phyloP scores from a whole-genome alignment of 2,329 filamentous ascomycete species.

The Fusarium marasasianum region DNA sequence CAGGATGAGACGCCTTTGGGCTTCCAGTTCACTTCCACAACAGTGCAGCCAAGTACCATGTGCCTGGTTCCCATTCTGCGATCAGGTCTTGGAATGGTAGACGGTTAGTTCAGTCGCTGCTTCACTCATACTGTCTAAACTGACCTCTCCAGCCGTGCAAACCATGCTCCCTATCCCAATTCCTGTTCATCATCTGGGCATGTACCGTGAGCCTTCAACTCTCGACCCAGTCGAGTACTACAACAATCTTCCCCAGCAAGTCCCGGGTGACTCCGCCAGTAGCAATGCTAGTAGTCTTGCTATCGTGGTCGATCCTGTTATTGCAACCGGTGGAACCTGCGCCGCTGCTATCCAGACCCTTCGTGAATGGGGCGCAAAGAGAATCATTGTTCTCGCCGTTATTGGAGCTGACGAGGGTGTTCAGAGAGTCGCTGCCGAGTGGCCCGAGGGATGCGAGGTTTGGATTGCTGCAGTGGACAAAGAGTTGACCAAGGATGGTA shows the following conservation, averaged over 20 bases:
- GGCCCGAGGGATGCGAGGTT: constrained; percentile 80
- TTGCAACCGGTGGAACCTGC: constrained; percentile 91
- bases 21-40: constrained; percentile 74
- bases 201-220: constrained; percentile 89
- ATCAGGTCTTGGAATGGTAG: constrained; percentile 90
- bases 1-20: constrained; percentile 83
- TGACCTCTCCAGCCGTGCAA: constrained; percentile 69
- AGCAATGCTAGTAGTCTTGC: constrained; percentile 66
- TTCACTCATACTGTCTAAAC: not conserved
- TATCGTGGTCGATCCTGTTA: constrained; percentile 89
- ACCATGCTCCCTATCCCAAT: constrained; percentile 82
- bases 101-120: constrained; percentile 62
- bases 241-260: constrained; percentile 90
- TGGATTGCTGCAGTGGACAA: constrained; percentile 85
- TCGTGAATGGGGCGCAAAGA: constrained; percentile 88
- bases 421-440: constrained; percentile 75
- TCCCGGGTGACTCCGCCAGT: constrained; percentile 51
- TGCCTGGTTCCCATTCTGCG: constrained; percentile 92
- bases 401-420: constrained; percentile 79
- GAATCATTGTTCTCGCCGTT: constrained; percentile 79
- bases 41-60: constrained; percentile 71
- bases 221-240: constrained; percentile 96
- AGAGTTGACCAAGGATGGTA: constrained; percentile 78
- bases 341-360: constrained; percentile 90
- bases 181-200: constrained; percentile 90